These are phyloP conservation scores for Aspergillus leporis DNA, from an alignment of 495 filamentous ascomycete genomes.

Conservation along the genomic window DNA sequence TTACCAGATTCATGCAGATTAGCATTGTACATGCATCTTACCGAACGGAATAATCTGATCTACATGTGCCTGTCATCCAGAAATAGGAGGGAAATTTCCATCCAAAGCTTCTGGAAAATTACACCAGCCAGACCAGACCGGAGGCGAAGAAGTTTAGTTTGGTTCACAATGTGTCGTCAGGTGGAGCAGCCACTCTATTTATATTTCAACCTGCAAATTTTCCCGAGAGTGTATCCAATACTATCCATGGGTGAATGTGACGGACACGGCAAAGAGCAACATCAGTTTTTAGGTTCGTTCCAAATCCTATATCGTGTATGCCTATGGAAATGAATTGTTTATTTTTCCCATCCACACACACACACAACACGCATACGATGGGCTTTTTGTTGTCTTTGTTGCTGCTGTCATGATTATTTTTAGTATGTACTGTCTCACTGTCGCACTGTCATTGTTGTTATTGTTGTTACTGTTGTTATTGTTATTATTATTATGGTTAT, in stretches of 20 bases:
- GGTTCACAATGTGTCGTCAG: slow-evolving; percentile 3
- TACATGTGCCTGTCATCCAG: neutral
- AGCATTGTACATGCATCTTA: no score
- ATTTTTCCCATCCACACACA: neutral
- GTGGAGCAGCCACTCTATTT: slow-evolving; percentile 13
- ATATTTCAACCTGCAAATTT: slow-evolving; percentile 3
- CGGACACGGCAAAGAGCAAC: neutral
- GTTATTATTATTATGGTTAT: neutral
- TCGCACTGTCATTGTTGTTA: neutral
- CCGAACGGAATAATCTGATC: no score
- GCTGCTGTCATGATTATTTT: no score
- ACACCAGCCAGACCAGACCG: neutral
- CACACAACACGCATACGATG: neutral
- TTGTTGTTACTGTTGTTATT: neutral
- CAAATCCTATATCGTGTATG: neutral
- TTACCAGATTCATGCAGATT: no score
- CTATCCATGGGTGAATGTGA: neutral
- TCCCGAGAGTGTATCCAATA: neutral
- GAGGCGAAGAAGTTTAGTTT: slow-evolving; percentile 3
- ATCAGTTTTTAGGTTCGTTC: neutral
- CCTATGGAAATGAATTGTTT: neutral
- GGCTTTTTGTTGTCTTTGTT: neutral
- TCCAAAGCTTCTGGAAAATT: slow-evolving; percentile 1
- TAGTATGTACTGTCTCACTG: no score
- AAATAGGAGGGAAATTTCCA: neutral